Percentiles rank a stretch among this genome's conserved stretches.
Conservation (phyloP, 805 yeast species). For the Kockiozyma suomiensis region DNA sequence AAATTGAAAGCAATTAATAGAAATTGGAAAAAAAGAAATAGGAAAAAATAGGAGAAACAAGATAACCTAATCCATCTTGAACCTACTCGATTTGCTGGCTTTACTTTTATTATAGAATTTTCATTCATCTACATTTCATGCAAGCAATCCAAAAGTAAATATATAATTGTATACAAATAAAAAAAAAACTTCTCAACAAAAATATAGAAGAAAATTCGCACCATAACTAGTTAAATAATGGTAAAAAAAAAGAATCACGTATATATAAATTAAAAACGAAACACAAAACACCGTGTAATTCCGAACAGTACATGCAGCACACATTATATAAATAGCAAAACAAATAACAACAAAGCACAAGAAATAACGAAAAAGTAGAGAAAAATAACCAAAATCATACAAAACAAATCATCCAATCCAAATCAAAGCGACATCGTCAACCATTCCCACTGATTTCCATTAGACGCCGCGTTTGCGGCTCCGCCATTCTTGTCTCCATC, state of each 20-base stretch:
- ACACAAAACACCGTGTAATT: neutral
- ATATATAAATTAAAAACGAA: neutral
- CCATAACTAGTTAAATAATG: neutral
- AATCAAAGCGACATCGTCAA: slow-evolving; percentile 40
- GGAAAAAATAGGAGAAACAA: too few species aligned
- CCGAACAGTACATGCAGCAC: neutral
- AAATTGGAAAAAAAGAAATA: too few species aligned
- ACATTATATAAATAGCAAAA: neutral
- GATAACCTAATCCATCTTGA: neutral
- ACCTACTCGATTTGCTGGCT: neutral
- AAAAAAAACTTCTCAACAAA: too few species aligned
- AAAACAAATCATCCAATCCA: neutral
- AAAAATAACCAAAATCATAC: neutral
- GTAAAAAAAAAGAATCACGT: neutral
- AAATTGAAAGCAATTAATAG: too few species aligned
- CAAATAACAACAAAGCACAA: neutral
- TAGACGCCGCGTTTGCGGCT: slow-evolving; percentile 8
- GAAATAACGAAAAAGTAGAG: neutral
- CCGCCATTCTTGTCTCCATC: slow-evolving; percentile 9
- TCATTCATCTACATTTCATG: too few species aligned
- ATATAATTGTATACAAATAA: too few species aligned
- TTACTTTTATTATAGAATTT: too few species aligned
- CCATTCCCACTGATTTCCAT: slow-evolving; percentile 42
- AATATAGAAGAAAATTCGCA: too few species aligned
- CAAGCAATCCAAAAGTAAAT: too few species aligned